Evolutionary conservation across 768 basidiomycete species (phyloP).

Genomic region (Hirschioporus abietinus): DNA sequence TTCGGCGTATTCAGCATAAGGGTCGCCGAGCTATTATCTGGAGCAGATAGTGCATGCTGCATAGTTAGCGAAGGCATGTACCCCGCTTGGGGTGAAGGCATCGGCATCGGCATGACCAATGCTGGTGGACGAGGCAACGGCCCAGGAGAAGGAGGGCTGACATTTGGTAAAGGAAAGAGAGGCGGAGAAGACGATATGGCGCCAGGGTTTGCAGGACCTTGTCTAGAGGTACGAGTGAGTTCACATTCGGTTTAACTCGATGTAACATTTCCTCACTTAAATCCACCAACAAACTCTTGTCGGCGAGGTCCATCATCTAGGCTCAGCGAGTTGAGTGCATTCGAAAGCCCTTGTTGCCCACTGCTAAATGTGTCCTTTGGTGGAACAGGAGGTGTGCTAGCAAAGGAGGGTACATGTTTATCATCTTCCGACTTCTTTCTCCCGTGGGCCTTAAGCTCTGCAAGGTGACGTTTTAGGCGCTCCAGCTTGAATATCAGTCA

Average conservation of each 20-base stretch:
- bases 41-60: slow-evolving; percentile 26
- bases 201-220: neutral
- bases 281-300: neutral
- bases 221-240: neutral
- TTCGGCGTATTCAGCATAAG: slow-evolving; percentile 6
- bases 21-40: slow-evolving; percentile 6
- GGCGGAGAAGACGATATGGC: neutral
- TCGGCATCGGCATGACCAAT: slow-evolving; percentile 28
- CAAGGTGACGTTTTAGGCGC: slow-evolving; percentile 4
- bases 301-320: neutral
- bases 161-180: slow-evolving; percentile 4
- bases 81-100: slow-evolving; percentile 22
- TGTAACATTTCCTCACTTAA: neutral
- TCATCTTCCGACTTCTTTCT: neutral
- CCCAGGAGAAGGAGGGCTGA: slow-evolving; percentile 16
- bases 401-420: neutral
- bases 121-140: slow-evolving; percentile 23
- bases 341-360: neutral
- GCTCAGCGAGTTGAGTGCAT: neutral
- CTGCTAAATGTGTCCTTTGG: neutral
- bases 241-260: no score
- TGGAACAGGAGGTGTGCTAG: neutral
- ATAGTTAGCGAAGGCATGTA: slow-evolving; percentile 29
- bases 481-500: slow-evolving; percentile 2
- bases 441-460: neutral